Conservation (phyloP, 2,329 filamentous ascomycete species). For the Neurospora crassa region DNA sequence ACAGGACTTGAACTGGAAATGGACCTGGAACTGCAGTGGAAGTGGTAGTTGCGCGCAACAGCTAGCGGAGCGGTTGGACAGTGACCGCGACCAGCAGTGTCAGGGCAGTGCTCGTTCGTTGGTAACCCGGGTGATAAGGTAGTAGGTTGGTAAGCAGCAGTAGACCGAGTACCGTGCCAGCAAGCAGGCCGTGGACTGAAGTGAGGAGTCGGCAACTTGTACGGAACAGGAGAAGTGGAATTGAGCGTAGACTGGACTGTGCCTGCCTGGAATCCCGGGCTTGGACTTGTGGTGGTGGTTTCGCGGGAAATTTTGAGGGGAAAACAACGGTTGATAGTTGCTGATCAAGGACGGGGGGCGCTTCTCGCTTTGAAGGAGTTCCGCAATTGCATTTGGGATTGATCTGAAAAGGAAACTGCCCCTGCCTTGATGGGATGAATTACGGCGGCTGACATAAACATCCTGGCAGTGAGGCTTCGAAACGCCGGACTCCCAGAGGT, state of each 20-base stretch:
- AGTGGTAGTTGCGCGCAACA: background rate
- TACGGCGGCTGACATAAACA: background rate
- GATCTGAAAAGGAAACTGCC: background rate
- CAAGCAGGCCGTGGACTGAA: background rate
- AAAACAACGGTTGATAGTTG: constrained; percentile 15
- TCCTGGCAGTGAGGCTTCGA: background rate
- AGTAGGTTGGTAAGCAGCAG: background rate
- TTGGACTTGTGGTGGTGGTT: background rate
- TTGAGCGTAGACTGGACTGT: constrained; percentile 4
- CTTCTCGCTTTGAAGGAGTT: background rate
- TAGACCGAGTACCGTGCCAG: background rate
- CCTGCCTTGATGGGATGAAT: background rate
- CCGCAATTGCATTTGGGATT: background rate
- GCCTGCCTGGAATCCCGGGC: background rate
- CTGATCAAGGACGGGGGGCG: background rate
- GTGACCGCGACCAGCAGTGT: background rate
- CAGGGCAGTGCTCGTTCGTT: background rate
- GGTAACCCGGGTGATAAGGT: background rate
- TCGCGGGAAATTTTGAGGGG: constrained; percentile 17
- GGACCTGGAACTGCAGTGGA: background rate
- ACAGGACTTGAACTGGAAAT: background rate
- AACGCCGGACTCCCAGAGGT: background rate
- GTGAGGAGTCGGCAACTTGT: background rate
- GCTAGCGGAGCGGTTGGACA: background rate
- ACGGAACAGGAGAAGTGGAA: constrained; percentile 4